A percentile compares a stretch with the other conserved stretches of the same genome.
These are phyloP conservation scores for Microglena sp. DNA, from an alignment of 139 green algal species.

Conservation along the genomic window DNA sequence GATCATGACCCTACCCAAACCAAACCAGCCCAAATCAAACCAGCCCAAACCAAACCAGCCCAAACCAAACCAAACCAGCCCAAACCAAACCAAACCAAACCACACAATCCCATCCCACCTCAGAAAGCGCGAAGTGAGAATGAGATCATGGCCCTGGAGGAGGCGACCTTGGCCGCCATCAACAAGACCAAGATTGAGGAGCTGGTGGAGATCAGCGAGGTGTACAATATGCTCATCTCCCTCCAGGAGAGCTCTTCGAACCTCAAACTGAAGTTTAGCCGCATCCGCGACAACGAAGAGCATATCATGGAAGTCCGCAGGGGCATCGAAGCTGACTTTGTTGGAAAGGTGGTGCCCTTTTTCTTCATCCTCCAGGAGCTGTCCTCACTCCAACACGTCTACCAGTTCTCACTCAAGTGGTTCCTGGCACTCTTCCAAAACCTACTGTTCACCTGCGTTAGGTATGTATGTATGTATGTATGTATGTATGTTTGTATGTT, in stretches of 20 bases:
- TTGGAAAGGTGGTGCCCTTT: constrained; percentile 18
- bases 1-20: too few relatives aligned
- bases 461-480: constrained; percentile 5
- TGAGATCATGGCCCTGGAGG: constrained; percentile 21
- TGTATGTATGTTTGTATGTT: background rate
- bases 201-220: constrained; percentile 24
- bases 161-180: constrained; percentile 19
- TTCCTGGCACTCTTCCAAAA: constrained; percentile 30
- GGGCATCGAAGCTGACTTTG: constrained; percentile 10
- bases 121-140: constrained; percentile 4
- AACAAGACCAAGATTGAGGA: constrained; percentile 23
- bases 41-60: too few relatives aligned
- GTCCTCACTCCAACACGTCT: constrained; percentile 21
- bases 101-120: too few relatives aligned
- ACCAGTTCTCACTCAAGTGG: constrained; percentile 35
- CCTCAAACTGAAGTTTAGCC: constrained; percentile 28
- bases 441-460: constrained; percentile 19
- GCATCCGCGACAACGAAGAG: constrained; percentile 22
- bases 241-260: constrained; percentile 15
- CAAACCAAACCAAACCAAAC: too few relatives aligned
- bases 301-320: background rate
- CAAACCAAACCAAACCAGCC: too few relatives aligned
- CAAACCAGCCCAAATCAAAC: too few relatives aligned
- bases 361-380: constrained; percentile 32
- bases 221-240: constrained; percentile 15